Evolutionary conservation across 306 rosid genomes (phyloP), one percentile per base, ranked within the genome.

Genomic region (Rosa rugosa): DNA sequence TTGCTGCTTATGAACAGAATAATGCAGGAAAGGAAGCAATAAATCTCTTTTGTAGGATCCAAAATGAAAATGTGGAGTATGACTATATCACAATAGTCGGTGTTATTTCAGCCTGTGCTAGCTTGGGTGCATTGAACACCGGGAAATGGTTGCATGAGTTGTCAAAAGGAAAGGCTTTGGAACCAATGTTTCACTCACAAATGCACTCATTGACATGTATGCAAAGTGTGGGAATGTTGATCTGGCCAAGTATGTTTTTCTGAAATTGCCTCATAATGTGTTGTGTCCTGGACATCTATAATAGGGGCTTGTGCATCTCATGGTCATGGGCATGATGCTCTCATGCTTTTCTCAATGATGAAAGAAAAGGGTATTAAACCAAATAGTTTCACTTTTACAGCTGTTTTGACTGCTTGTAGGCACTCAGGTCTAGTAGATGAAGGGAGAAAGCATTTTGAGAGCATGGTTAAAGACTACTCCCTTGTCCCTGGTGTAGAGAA

Each of bases 391-490:
- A 92, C 97, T 72, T 92, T 88, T 72, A 88, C 84, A 14, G 89
- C 93, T 64, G 88, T 88, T 84, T 82, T 92, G 2, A 84, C 94
- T 65, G 94, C 97, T 53, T 92, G 94, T 82, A 83, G 93, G 80
- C 84, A 89, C 45, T 83, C 87, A 64, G 88, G 81, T 23, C 65
- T 90, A 53, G 87, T 92, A 10, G 80, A 90, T 12, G 85, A 87
- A 83, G 97, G 94, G 73, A 82, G 84, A 62, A 76, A 41, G 11
- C 46, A 85, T 62, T 90, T 88, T 77, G 53, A 80, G 54, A 73
- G 79, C 77, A 90, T 92, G 91, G 68, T 78, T 79, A 78, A 77
- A 82, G 83, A 84, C 49, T 87, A 87, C 60, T 38, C 25, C 65
- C 79, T 89, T 45, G 78, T 50, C 56, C 93, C 93, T 22, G 75